phyloP scores from a whole-genome alignment of 768 basidiomycete genomes.

The Xerocomellus amylosporus region DNA sequence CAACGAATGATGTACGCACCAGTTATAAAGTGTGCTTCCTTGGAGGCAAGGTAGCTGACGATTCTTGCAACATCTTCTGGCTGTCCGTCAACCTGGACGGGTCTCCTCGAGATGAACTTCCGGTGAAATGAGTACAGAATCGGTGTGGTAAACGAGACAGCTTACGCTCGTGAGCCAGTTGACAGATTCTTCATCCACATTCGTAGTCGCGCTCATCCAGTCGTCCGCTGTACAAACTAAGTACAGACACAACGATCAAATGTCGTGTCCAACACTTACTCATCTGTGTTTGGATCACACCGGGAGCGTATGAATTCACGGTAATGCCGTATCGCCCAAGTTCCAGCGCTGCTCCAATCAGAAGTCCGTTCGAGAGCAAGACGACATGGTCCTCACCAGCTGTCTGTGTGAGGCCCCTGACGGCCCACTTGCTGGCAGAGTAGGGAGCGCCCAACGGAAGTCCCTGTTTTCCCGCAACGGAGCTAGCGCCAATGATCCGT shows the following conservation, averaged over 20 bases:
- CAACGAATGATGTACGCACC: slow-evolving; percentile 10
- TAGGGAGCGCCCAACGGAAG: slow-evolving; percentile 3
- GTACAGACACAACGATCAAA: background rate
- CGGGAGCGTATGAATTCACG: slow-evolving; percentile 40
- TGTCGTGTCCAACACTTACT: slow-evolving; percentile 14
- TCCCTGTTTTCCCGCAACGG: too few species aligned
- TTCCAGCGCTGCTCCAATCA: slow-evolving; percentile 18
- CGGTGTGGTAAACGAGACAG: background rate
- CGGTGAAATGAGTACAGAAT: too few species aligned
- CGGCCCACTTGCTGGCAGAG: slow-evolving; percentile 37
- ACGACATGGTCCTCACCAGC: slow-evolving; percentile 23
- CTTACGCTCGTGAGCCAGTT: background rate
- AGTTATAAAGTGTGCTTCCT: slow-evolving; percentile 35
- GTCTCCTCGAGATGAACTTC: background rate
- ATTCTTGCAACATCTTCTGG: slow-evolving; percentile 33
- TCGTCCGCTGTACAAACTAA: background rate
- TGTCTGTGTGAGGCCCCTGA: slow-evolving; percentile 39
- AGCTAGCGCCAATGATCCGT: too few species aligned
- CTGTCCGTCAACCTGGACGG: slow-evolving; percentile 21
- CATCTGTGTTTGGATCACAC: slow-evolving; percentile 30
- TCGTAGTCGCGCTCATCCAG: too few species aligned
- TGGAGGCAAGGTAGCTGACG: slow-evolving; percentile 34
- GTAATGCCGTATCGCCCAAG: slow-evolving; percentile 32
- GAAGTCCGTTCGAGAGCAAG: background rate
- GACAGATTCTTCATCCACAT: background rate